Evolutionary conservation across 306 rosid genomes (phyloP), one percentile per base, ranked within the genome.

Genomic region (Fagus sylvatica): DNA sequence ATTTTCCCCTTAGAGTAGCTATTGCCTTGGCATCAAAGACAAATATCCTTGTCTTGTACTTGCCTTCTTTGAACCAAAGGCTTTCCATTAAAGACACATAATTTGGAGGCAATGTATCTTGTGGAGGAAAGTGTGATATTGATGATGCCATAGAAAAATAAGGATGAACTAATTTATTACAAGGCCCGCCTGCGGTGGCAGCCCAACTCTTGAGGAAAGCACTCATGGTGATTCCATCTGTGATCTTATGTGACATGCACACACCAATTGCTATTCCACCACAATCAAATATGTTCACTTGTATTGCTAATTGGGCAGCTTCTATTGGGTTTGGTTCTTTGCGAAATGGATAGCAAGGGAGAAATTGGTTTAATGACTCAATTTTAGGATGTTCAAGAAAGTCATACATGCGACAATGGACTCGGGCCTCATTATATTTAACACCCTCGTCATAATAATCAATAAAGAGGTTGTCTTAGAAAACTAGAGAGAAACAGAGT

Each of bases 231-330:
- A 30, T 16, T 34, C 85, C 90, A 75, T 90, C 90, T 15, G 62
- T 41, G 4, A 76, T 13, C 15, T 79, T 90, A 76, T 90, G 90
- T n/a, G 82, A 85, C 22, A 67, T 61, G 42, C 87, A 81, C 33
- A 78, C 15, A 0, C 87, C 90, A 30, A 90, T 65, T n/a, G 89
- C 87, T 65, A 83, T 66, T 53, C 92, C 90, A 56, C 92, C 89
- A 71, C 92, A 88, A 22, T 72, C 53, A 16, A 90, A 90, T 0
- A 59, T 30, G 76, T 42, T 85, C 37, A 84, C 85, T 70, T 90
- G 94, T 19, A 88, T 61, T 8, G 77, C 84, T 2, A 86, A 22
- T 36, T 76, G 85, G 2, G 92, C 84, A 22, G 75, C 56, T n/a
- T 17, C n/a, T 8, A 74, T 57, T 2, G 56, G 34, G 1, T 59